Base-by-base conservation (phyloP, 2,329 filamentous ascomycete species). In the Ciborinia camelliae region DNA sequence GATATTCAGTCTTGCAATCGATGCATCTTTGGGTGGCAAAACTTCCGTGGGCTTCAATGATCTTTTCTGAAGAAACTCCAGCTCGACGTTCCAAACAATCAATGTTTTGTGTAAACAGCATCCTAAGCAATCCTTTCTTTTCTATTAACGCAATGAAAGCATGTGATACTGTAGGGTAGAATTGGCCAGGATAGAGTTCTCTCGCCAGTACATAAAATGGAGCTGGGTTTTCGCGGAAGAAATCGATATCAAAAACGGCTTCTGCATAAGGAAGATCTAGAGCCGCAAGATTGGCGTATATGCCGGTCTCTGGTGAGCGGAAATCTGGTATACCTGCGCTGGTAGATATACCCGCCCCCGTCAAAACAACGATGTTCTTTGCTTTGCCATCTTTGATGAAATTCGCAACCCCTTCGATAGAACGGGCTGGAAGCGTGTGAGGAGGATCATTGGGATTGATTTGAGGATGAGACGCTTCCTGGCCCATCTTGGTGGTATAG, bases 61-160 rank as follows among this genome's bases (percentile, higher is more conserved):
- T 93, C 76, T 85, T 87, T 2, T 94, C 87, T 0, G 80, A 82
- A 0, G 92, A 90, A 0, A 99, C 87, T 32, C 95, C 95, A 15
- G 94, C 95, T 70, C 86, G 83, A 28, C 93, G 86, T 78, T 99
- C 95, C 15, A 99, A 83, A 73, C 92, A 97, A 79, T 99, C 95
- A 70, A 99, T 98, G 74, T 99, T 99, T 75, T 99, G 95, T 0
- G 95, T 97, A 77, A 98, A 99, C 62, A 95, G 85, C 81, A 92
- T 95, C 69, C 89, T 80, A 30, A 99, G 80, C 48, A 94, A 80
- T 4, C 86, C 86, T 78, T 96, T 97, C 66, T 87, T 81, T 65
- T 93, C 84, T 20, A 98, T 86, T 30, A 99, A 81, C 18, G 86
- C 83, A 72, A 99, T 88, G 77, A 99, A 99, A 43, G 86, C 89